A percentile compares a stretch with the other conserved stretches of the same genome.
These are phyloP conservation scores for Argentina anserina DNA, from an alignment of 306 rosid genomes.

Conservation along the genomic window DNA sequence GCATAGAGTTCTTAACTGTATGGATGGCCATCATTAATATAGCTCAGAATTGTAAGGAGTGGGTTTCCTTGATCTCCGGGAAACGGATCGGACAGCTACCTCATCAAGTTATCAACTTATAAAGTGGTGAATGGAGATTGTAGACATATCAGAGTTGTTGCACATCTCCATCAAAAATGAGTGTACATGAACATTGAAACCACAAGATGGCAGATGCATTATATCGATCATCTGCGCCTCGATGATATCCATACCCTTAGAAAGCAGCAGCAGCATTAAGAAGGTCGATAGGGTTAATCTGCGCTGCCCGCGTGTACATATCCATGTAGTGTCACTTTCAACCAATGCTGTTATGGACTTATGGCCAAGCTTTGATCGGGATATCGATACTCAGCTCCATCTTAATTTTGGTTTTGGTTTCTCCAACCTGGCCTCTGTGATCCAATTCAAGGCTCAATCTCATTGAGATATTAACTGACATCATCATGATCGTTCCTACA, in stretches of 20 bases:
- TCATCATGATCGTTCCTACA: not conserved
- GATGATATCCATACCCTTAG: not conserved
- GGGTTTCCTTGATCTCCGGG: not conserved
- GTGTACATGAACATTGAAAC: not conserved
- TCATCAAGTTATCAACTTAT: not conserved
- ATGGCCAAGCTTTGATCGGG: not conserved
- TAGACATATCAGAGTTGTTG: not conserved
- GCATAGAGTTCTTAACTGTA: too few species aligned
- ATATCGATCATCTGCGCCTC: not conserved
- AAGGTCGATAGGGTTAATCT: not conserved
- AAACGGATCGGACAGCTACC: not conserved
- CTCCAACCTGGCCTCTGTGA: not conserved
- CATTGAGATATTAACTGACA: not conserved
- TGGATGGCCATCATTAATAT: too few species aligned
- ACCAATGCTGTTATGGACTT: not conserved
- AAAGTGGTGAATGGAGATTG: not conserved
- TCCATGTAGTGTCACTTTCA: not conserved
- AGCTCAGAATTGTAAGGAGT: not conserved
- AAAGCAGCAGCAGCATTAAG: not conserved
- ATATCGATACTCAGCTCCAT: not conserved
- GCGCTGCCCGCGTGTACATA: not conserved
- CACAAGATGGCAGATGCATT: not conserved
- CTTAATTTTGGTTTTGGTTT: too few species aligned
- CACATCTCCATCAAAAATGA: not conserved
- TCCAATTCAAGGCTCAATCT: not conserved